Base-by-base conservation (phyloP, 352 stramenopile species). In the Phytophthora aleatoria region DNA sequence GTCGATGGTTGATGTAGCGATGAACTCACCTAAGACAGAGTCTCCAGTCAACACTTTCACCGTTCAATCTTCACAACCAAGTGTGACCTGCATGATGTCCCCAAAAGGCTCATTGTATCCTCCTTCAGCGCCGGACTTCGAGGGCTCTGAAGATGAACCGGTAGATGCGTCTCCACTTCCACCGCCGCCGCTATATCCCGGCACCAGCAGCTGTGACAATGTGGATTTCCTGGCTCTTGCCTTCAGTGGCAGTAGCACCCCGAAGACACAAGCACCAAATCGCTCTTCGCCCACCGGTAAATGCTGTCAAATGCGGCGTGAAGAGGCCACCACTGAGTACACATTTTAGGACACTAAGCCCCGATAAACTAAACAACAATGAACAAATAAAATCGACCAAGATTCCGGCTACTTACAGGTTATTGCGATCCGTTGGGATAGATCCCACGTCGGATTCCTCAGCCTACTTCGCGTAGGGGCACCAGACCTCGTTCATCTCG, bases 401-500 rank as follows among this genome's bases (percentile, higher is more conserved):
- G 15, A 7, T 38, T 38, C 15, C 30, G 11, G 28, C 16, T 41
- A 39, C 26, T 60, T 60, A 24, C 49, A 54, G 11, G 39, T 24
- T 50, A 56, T 48, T 54, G 20, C 9, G 31, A 43, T 11, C 33
- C 5, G 1, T 3, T 15, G 6, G 41, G 10, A 24, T 45, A 45
- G 15, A 56, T 56, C 12, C 6, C 1, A 10, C 20, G 20, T 20
- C 20, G 20, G 20, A 20, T 20, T 20, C 20, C 20, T 20, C 20
- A 20, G 13, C 35, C 20, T 64, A 79, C 57, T 71, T 69, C 5
- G 82, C 67, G 64, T 92, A 94, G 7, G 85, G 85, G 50, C 81
- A 92, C 41, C 79, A 75, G 24, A 94, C 80, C 3, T 73, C 64
- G 62, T 88, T 84, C 85, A 94, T 94, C 63, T 92, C 85, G 8